Base-by-base conservation (phyloP, 2,329 filamentous ascomycete genomes). In the Claviceps humidiphila region DNA sequence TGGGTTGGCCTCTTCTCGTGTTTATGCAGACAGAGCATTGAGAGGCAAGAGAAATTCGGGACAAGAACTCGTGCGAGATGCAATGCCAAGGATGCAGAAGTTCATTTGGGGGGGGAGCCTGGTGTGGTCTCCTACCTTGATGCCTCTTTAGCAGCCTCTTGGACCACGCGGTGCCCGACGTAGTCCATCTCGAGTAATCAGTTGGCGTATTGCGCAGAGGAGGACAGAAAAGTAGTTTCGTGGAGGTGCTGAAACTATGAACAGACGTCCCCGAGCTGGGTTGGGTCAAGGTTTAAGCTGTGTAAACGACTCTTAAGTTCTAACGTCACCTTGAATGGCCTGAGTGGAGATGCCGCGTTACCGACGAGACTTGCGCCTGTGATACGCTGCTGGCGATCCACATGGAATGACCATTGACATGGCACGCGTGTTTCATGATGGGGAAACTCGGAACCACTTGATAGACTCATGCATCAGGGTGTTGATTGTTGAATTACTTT, bases 121-220 rank as follows among this genome's bases (percentile, higher is more conserved):
- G 17, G 4, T 22, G 14, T 24, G 42, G 43, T 45, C 43, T 54
- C 66, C 38, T 64, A 72, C 72, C 61, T 58, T 20, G 62, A 59
- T n/a, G 66, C 61, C 57, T 68, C 71, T 59, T 72, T 69, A 51
- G 65, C 69, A 56, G 74, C 76, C 63, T 77, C 73, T 55, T 80
- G 72, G 58, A 71, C 71, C 60, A 80, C 70, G 56, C 75, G 74
- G 55, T 77, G 72, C 62, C 78, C 71, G 59, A 80, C 73, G 70
- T 80, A 77, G 53, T 81, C 77, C 77, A 80, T 80, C 24, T 20
- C 37, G 22, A 16, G n/a, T 9, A 8, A 14, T 30, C 9, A 5
- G 14, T 44, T 37, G 9, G 8, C 8, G 22, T n/a, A 3, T 40
- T 43, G 38, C 37, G 20, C 20, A 39, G 17, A 13, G 20, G 5